Base-by-base conservation (phyloP, 495 filamentous ascomycete genomes). In the Penicillium nucicola region DNA sequence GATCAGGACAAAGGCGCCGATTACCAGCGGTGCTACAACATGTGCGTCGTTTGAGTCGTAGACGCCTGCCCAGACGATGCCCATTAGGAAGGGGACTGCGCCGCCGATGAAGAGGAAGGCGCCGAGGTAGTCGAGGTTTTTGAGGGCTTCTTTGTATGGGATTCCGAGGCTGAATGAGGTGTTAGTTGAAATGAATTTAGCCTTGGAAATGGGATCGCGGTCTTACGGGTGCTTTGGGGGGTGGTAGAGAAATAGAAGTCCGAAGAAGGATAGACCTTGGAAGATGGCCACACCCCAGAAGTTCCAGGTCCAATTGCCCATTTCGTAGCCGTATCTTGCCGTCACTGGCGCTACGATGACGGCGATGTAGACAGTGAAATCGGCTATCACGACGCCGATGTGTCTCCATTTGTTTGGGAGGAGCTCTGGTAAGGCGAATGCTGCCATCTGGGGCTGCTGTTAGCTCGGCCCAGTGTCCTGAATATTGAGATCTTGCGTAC, bases 321-420 rank as follows among this genome's bases (percentile, higher is more conserved):
- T 36, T 30, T 63, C 46, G 42, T 63, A 60, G 11, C 54, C 57
- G 35, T 52, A 64, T 3, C 57, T 51, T 18, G 61, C 61, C 15
- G 61, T 61, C 11, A 64, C 61, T 12, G 57, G 61, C 5, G 54
- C 57, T 15, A 61, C 48, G 28, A 64, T 61, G 12, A 64, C 61
- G 14, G 61, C 61, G 18, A 64, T 52, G 31, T 61, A 61, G 17
- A 61, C 61, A 18, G 57, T 61, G 37, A 58, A 48, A 44, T 64
- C 57, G 31, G 61, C 61, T 33, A 64, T 55, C 0, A 60, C 61
- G 11, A 64, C 61, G 20, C 54, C 61, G 19, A 60, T 60, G 31
- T 64, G 61, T 23, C 61, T 42, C 61, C 61, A 64, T 40, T 64
- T 64, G 42, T 60, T 60, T 0, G 61, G 61, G 3, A 64, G 54